phyloP scores from a whole-genome alignment of 495 filamentous ascomycete genomes.

The Mycothermus thermophilus region DNA sequence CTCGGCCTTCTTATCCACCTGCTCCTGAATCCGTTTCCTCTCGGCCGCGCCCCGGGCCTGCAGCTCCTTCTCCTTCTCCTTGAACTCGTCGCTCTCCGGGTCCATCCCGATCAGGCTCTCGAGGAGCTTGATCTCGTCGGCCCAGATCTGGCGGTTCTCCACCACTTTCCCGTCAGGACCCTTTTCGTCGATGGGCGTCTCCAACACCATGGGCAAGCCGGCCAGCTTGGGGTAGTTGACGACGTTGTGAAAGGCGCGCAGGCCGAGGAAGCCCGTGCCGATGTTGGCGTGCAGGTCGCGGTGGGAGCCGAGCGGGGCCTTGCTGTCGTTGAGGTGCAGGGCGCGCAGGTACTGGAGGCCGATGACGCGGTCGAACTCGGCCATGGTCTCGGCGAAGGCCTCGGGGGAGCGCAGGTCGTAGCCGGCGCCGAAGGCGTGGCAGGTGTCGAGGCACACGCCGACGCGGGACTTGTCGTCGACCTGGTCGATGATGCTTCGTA shows the following conservation, averaged over 20 bases:
- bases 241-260: conserved; percentile 79
- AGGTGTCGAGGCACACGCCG: conserved; percentile 92
- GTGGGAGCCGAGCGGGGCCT: conserved; percentile 63
- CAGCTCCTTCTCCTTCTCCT: conserved; percentile 42
- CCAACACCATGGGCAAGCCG: conserved; percentile 77
- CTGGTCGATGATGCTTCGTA: conserved; percentile 64
- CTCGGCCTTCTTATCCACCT: conserved; percentile 47
- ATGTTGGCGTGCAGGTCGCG: conserved; percentile 90
- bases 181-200: conserved; percentile 75
- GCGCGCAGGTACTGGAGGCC: conserved; percentile 70
- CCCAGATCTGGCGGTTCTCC: conserved; percentile 67
- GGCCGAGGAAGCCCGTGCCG: conserved; percentile 78
- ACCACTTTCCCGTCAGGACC: conserved; percentile 40
- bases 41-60: conserved; percentile 50
- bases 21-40: conserved; percentile 58
- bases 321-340: conserved; percentile 86
- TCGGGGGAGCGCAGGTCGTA: conserved; percentile 72
- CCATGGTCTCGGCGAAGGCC: conserved; percentile 58
- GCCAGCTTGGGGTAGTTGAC: conserved; percentile 72
- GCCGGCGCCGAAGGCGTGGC: conserved; percentile 84
- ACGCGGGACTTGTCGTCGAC: conserved; percentile 76
- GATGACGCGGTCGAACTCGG: conserved; percentile 64
- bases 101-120: conserved; percentile 80
- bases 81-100: conserved; percentile 54
- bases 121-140: conserved; percentile 74